These are phyloP conservation scores for Botryotinia globosa DNA, from an alignment of 2,329 filamentous ascomycete species.

Conservation along the genomic window DNA sequence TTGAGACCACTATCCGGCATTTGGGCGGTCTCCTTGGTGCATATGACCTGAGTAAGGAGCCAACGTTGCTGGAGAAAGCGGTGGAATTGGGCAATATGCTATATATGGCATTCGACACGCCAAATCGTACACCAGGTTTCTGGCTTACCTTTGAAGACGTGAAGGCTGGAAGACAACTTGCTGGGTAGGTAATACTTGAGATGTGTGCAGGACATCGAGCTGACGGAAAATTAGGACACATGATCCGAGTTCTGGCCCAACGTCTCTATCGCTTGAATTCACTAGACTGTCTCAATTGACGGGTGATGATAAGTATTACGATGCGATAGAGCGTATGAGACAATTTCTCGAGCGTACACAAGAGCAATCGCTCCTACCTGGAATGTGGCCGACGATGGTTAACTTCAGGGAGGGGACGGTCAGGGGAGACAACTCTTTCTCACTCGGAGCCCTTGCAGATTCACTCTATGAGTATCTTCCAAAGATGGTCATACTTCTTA, in stretches of 20 bases:
- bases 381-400: slow-evolving; percentile 57
- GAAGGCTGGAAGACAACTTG: slow-evolving; percentile 5
- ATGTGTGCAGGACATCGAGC: background rate
- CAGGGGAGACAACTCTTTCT: slow-evolving; percentile 51
- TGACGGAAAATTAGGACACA: slow-evolving; percentile 8
- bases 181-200: background rate
- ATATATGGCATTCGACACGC: slow-evolving; percentile 44
- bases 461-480: slow-evolving; percentile 63
- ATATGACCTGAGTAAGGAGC: slow-evolving; percentile 37
- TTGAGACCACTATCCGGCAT: slow-evolving; percentile 42
- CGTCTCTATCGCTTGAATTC: slow-evolving; percentile 58
- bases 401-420: slow-evolving; percentile 54
- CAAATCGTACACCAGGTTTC: slow-evolving; percentile 15
- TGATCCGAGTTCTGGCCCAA: slow-evolving; percentile 31
- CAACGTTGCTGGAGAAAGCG: slow-evolving; percentile 35
- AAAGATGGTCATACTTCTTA: slow-evolving; percentile 44
- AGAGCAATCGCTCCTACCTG: slow-evolving; percentile 52
- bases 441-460: slow-evolving; percentile 53
- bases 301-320: slow-evolving; percentile 57
- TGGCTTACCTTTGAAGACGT: slow-evolving; percentile 19
- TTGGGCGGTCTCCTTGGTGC: slow-evolving; percentile 40
- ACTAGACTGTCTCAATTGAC: slow-evolving; percentile 61
- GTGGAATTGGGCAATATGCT: slow-evolving; percentile 37
- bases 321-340: slow-evolving; percentile 55
- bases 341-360: slow-evolving; percentile 53